Percentiles rank a stretch among this genome's conserved stretches.
These are phyloP conservation scores for Nannizziopsis barbatae DNA, from an alignment of 2,329 filamentous ascomycete genomes.

Conservation along the genomic window DNA sequence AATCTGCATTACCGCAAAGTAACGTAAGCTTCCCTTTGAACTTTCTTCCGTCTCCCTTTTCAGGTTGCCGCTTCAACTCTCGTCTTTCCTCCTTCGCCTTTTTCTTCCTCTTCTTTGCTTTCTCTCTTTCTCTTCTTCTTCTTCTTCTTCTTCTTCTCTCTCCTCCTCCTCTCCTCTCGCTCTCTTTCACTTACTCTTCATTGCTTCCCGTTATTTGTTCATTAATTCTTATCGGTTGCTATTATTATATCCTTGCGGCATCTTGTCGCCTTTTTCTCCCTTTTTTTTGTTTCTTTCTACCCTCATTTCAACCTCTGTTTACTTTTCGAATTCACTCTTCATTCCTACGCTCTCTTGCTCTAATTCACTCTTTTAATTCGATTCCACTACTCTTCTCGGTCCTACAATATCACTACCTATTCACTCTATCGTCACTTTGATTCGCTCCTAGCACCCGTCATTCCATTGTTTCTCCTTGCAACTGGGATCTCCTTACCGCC, in stretches of 20 bases:
- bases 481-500: not conserved
- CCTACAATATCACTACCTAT: not conserved
- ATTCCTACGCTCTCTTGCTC: not conserved
- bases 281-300: conserved; percentile 7
- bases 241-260: conserved; percentile 7
- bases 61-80: not conserved
- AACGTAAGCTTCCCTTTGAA: no score
- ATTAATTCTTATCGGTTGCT: conserved; percentile 7
- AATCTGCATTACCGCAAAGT: no score
- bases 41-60: conserved; percentile 1
- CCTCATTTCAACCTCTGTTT: conserved; percentile 9
- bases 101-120: conserved; percentile 15
- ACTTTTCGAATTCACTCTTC: not conserved
- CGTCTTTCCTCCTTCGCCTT: conserved; percentile 4
- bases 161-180: conserved; percentile 9
- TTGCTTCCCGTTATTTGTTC: conserved; percentile 14
- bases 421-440: not conserved
- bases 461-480: not conserved
- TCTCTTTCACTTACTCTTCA: conserved; percentile 11
- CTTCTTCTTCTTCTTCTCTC: conserved; percentile 4
- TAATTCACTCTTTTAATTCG: conserved; percentile 10
- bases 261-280: conserved; percentile 8
- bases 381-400: not conserved
- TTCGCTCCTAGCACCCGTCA: not conserved
- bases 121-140: conserved; percentile 5